Evolutionary conservation across 1,284 basidiomycete species (phyloP).

Genomic region (Mycosarcoma maydis): DNA sequence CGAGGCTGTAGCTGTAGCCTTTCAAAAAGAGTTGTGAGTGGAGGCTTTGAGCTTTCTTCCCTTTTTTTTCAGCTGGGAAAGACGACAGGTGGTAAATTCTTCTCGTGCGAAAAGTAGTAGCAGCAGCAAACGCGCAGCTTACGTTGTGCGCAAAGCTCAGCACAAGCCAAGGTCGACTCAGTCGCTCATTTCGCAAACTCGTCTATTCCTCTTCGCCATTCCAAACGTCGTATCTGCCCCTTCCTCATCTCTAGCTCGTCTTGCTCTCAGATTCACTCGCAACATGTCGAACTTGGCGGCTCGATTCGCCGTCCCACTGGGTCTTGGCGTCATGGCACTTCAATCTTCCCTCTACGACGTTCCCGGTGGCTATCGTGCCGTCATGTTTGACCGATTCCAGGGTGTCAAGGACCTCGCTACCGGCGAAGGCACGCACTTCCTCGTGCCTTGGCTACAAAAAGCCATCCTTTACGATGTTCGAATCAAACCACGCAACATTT

Average conservation of each 20-base stretch:
- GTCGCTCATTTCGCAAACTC: neutral
- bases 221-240: too few species aligned
- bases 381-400: slow-evolving; percentile 97
- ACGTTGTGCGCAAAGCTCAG: slow-evolving; percentile 36
- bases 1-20: too few species aligned
- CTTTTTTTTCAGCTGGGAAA: neutral
- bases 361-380: slow-evolving; percentile 81
- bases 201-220: too few species aligned
- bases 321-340: slow-evolving; percentile 64
- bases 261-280: neutral
- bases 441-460: slow-evolving; percentile 87
- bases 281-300: slow-evolving; percentile 47
- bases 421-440: slow-evolving; percentile 92
- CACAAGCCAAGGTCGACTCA: slow-evolving; percentile 32
- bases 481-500: slow-evolving; percentile 94
- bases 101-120: slow-evolving; percentile 16
- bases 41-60: slow-evolving; percentile 1
- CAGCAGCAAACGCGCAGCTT: slow-evolving; percentile 9
- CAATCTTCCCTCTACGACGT: slow-evolving; percentile 68
- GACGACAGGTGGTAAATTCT: neutral
- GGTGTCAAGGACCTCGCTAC: slow-evolving; percentile 74
- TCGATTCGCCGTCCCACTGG: slow-evolving; percentile 63
- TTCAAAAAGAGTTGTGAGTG: too few species aligned
- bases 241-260: neutral
- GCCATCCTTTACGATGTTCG: slow-evolving; percentile 98